Base-by-base conservation (phyloP, 164 flowering plant species). In the Stephania japonica region DNA sequence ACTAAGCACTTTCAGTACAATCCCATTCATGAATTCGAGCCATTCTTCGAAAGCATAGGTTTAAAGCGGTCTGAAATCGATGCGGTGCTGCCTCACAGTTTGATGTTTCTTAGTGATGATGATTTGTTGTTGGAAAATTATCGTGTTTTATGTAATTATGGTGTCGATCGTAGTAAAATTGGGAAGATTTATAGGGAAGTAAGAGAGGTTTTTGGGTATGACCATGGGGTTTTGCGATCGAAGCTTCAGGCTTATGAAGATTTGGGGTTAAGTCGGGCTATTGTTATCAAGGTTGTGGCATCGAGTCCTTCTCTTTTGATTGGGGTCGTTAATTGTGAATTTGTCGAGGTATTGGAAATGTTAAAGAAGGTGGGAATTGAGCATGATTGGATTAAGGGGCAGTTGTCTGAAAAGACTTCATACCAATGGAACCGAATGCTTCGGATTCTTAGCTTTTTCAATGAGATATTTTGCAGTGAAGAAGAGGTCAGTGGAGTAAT, bases 21-120 rank as follows among this genome's bases (percentile, higher is more conserved):
- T 70, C 95, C 92, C 19, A 85, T 90, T 43, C 87, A 90, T 70
- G 90, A 88, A 75, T 88, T 84, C 65, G 90, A 90, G 53, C 89
- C 94, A 0, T 90, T 89, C 66, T 83, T 89, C 23, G 92, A 90
- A 81, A 90, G 91, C 63, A 72, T 90, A 75, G 92, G 92, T 63
- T 80, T 89, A 80, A 49, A n/a, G 23, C 88, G 84, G 1, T 76
- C 77, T 21, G 88, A 87, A 66, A 12, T 80, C 6, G 23, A 76
- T 0, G 21, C 80, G 1, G 50, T 84, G 66, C 87, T 89, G n/a
- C 95, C 92, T 0, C 80, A 75, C 38, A 68, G 75, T 42, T 68
- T 88, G 81, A 84, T 87, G 76, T 90, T 76, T 79, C 67, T 90
- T 59, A 78, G 78, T 42, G 95, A 90, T 81, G 87, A 85, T 73